Percentiles rank a stretch among this genome's conserved stretches.
Evolutionary conservation across 2,329 filamentous ascomycete genomes (phyloP).

Genomic region (Pyrenophora tritici-repentis): DNA sequence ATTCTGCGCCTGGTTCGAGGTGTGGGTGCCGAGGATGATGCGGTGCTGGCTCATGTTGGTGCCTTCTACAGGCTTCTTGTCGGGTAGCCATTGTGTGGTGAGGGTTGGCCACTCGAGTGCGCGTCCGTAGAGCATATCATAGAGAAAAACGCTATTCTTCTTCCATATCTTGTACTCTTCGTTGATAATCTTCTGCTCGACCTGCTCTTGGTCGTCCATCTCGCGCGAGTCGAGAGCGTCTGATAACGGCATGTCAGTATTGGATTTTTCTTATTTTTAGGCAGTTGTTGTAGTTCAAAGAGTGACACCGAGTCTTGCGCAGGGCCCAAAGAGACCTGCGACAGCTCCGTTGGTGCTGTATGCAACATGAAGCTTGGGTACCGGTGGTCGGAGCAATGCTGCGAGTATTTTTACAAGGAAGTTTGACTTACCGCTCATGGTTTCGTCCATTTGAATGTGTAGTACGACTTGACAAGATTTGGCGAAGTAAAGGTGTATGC

Average conservation of each 20-base stretch:
- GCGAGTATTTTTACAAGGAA: neutral
- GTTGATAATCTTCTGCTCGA: constrained; percentile 88
- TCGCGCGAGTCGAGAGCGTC: constrained; percentile 50
- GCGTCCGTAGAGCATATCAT: constrained; percentile 94
- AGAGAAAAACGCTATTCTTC: constrained; percentile 98
- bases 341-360: neutral
- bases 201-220: constrained; percentile 72
- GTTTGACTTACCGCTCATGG: constrained; percentile 42
- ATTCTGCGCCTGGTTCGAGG: constrained; percentile 81
- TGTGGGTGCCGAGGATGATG: constrained; percentile 91
- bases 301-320: neutral
- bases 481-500: neutral
- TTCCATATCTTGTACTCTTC: constrained; percentile 99
- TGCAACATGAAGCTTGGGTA: neutral
- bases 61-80: constrained; percentile 66
- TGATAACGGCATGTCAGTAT: constrained; percentile 26
- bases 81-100: constrained; percentile 97
- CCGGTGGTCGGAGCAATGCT: neutral
- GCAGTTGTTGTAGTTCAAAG: too few species aligned
- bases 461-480: neutral
- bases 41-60: constrained; percentile 89
- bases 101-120: constrained; percentile 97
- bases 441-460: constrained; percentile 41
- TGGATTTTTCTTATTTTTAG: too few species aligned
- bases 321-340: neutral